Percentiles rank a stretch among this genome's conserved stretches.
Evolutionary conservation across 2,329 filamentous ascomycete species (phyloP).

Genomic region (Cordyceps sp.): DNA sequence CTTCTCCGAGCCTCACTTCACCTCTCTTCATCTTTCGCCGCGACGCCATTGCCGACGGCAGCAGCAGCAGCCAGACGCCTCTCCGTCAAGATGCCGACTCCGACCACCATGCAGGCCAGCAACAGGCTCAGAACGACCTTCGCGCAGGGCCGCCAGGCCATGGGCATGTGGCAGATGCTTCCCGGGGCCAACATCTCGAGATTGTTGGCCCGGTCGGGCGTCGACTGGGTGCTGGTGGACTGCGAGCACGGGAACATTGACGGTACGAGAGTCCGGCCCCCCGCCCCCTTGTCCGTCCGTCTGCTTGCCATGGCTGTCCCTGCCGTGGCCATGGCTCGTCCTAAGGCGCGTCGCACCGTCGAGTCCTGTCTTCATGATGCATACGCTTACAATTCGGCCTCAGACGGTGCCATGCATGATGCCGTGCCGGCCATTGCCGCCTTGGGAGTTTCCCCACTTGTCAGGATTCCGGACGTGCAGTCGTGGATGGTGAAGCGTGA

Average conservation of each 20-base stretch:
- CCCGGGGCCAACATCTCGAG: slow-evolving; percentile 43
- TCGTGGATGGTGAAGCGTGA: slow-evolving; percentile 28
- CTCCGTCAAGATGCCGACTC: neutral
- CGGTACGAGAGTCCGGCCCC: slow-evolving; percentile 19
- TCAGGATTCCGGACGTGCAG: slow-evolving; percentile 35
- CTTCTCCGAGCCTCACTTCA: no score
- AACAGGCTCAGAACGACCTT: slow-evolving; percentile 35
- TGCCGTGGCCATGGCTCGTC: no score
- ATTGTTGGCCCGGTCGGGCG: slow-evolving; percentile 39
- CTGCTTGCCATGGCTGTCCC: neutral
- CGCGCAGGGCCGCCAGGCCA: slow-evolving; percentile 26
- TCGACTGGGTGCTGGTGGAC: slow-evolving; percentile 50
- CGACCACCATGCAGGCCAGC: slow-evolving; percentile 21
- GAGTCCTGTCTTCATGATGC: no score
- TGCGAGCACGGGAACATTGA: slow-evolving; percentile 36
- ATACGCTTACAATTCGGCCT: neutral
- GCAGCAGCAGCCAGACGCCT: neutral
- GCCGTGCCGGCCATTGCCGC: slow-evolving; percentile 34
- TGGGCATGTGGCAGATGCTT: slow-evolving; percentile 48
- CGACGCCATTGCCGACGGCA: no score
- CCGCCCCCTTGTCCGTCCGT: no score
- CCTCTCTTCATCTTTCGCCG: no score
- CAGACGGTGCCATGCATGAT: slow-evolving; percentile 34
- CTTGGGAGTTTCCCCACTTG: slow-evolving; percentile 23
- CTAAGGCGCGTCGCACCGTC: no score